Percentiles rank a stretch among this genome's conserved stretches.
phyloP scores from a whole-genome alignment of 2,329 filamentous ascomycete species.

The Berkeleyomyces basicola region DNA sequence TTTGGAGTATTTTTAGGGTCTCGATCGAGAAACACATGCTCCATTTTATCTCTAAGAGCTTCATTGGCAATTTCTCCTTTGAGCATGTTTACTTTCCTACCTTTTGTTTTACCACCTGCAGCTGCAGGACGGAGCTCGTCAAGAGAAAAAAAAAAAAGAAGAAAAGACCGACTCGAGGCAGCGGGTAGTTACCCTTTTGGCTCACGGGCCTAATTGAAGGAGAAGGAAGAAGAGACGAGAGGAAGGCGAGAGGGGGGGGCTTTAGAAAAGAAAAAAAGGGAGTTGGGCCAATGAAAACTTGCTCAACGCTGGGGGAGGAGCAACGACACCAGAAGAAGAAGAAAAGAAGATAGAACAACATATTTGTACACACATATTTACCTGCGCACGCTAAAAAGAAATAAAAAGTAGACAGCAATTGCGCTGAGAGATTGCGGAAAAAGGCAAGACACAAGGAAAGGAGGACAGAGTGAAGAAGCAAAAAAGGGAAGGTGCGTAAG shows the following conservation, averaged over 20 bases:
- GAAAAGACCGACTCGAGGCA: neutral
- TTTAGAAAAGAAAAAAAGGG: neutral
- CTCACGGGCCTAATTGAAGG: constrained; percentile 5
- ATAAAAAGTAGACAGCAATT: neutral
- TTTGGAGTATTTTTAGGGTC: neutral
- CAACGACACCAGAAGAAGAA: neutral
- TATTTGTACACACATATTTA: no score
- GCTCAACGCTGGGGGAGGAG: constrained; percentile 20
- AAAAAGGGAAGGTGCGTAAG: neutral
- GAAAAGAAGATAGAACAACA: neutral
- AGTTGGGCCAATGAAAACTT: constrained; percentile 30
- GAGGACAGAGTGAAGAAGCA: neutral
- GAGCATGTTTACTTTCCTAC: no score
- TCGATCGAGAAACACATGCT: neutral
- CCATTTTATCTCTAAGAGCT: neutral
- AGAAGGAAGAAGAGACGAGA: constrained; percentile 6
- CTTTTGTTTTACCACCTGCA: neutral
- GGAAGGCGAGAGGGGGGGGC: constrained; percentile 6
- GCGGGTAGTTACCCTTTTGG: neutral
- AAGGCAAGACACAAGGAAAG: neutral
- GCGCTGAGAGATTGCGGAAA: neutral
- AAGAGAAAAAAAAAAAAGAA: neutral
- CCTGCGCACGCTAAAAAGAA: neutral
- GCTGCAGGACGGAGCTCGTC: neutral
- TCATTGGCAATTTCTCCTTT: neutral